phyloP scores from a whole-genome alignment of 2,329 filamentous ascomycete genomes.

The Botryosphaeria agaves region DNA sequence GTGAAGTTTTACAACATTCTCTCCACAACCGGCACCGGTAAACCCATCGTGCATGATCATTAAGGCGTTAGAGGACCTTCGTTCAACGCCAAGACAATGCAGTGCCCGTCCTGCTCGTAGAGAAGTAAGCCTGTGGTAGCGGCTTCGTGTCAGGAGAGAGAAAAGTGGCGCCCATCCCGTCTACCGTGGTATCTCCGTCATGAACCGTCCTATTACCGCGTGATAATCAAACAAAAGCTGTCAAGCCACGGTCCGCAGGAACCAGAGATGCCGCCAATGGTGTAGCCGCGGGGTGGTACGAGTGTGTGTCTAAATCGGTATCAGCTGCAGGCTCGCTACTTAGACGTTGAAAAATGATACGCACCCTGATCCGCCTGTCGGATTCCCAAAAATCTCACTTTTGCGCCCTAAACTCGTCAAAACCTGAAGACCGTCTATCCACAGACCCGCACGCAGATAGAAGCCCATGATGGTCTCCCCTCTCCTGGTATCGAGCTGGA shows the following conservation, averaged over 20 bases:
- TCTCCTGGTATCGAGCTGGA: conserved; percentile 65
- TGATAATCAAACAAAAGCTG: conserved; percentile 68
- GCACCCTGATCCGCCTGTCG: conserved; percentile 64
- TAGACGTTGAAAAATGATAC: conserved; percentile 24
- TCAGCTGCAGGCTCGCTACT: background rate
- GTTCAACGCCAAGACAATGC: too few relatives aligned
- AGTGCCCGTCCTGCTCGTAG: too few relatives aligned
- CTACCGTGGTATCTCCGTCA: too few relatives aligned
- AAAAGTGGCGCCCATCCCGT: too few relatives aligned
- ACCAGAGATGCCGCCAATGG: conserved; percentile 72
- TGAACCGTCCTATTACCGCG: conserved; percentile 38
- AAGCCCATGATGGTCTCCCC: conserved; percentile 85
- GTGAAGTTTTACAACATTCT: too few relatives aligned
- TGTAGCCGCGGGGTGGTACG: conserved; percentile 78
- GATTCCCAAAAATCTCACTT: conserved; percentile 72
- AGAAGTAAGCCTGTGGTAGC: too few relatives aligned
- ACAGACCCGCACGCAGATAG: conserved; percentile 58
- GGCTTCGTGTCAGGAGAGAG: too few relatives aligned
- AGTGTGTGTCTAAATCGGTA: conserved; percentile 56
- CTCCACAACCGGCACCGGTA: too few relatives aligned
- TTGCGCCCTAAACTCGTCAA: conserved; percentile 77
- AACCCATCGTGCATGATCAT: too few relatives aligned
- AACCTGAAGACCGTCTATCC: conserved; percentile 80
- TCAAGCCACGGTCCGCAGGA: conserved; percentile 69
- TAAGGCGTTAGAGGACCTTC: too few relatives aligned